A percentile compares a stretch with the other conserved stretches of the same genome.
Evolutionary conservation across 352 stramenopile species (phyloP).

Genomic region (Pythium utonaiense): DNA sequence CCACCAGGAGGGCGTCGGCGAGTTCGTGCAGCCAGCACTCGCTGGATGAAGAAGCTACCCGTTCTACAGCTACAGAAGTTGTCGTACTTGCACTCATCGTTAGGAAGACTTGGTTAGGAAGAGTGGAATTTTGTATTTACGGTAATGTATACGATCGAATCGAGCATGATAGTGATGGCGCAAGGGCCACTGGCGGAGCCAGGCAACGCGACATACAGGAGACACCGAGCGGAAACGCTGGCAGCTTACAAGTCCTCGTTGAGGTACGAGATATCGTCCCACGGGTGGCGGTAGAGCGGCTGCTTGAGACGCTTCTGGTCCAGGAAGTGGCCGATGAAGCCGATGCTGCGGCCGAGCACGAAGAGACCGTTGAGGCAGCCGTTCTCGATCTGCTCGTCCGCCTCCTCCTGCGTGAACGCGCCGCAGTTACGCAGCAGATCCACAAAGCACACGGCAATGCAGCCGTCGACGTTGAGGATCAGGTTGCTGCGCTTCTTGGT

Average conservation of each 20-base stretch:
- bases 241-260: conserved; percentile 73
- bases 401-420: conserved; percentile 88
- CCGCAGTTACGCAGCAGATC: conserved; percentile 93
- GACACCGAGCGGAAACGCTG: background rate
- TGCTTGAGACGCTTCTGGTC: conserved; percentile 98
- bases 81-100: background rate
- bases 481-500: conserved; percentile 97
- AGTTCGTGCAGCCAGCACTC: conserved; percentile 26
- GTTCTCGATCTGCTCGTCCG: conserved; percentile 93
- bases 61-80: background rate
- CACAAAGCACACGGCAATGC: conserved; percentile 96
- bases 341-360: conserved; percentile 82
- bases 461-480: conserved; percentile 98
- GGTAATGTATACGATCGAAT: conserved; percentile 16
- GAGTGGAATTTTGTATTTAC: conserved; percentile 21
- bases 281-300: conserved; percentile 95
- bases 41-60: conserved; percentile 25
- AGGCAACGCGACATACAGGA: background rate
- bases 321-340: conserved; percentile 94
- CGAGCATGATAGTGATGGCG: background rate
- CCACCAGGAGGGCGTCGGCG: conserved; percentile 14
- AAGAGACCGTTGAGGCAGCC: conserved; percentile 96
- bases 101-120: background rate
- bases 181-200: no score
- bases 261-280: conserved; percentile 97